A percentile compares a stretch with the other conserved stretches of the same genome.
Evolutionary conservation across 2,329 filamentous ascomycete genomes (phyloP).

Genomic region (Epichloe glyceriae): DNA sequence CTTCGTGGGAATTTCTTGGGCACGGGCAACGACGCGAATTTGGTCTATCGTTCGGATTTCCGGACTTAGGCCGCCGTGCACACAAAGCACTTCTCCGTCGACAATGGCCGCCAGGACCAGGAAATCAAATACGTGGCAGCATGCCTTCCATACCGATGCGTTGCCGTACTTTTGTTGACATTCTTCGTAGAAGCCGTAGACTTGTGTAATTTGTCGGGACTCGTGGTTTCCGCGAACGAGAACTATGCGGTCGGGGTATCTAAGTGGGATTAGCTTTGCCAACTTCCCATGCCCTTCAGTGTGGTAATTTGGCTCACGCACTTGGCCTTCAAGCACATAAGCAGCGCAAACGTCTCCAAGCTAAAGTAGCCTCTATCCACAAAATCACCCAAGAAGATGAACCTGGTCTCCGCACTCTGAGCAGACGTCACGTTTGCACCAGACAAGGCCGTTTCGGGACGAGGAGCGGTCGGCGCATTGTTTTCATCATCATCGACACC

Average conservation of each 20-base stretch:
- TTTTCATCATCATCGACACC: slow-evolving; percentile 41
- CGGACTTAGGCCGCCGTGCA: slow-evolving; percentile 80
- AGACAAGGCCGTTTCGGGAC: slow-evolving; percentile 21
- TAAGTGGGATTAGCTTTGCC: slow-evolving; percentile 19
- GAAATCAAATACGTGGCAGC: slow-evolving; percentile 98
- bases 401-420: slow-evolving; percentile 41
- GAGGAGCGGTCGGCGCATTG: slow-evolving; percentile 13
- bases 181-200: slow-evolving; percentile 98
- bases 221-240: slow-evolving; percentile 97
- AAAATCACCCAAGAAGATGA: slow-evolving; percentile 69
- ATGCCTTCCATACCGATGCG: slow-evolving; percentile 99
- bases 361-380: slow-evolving; percentile 97
- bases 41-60: slow-evolving; percentile 97
- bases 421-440: slow-evolving; percentile 22
- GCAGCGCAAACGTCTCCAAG: slow-evolving; percentile 91
- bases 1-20: slow-evolving; percentile 95
- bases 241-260: slow-evolving; percentile 90
- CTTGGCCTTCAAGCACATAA: slow-evolving; percentile 84
- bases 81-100: slow-evolving; percentile 95
- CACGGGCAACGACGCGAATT: slow-evolving; percentile 95
- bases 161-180: slow-evolving; percentile 98
- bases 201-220: slow-evolving; percentile 92
- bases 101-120: slow-evolving; percentile 93
- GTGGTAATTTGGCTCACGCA: slow-evolving; percentile 17
- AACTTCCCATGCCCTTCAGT: background rate